Percentiles rank a stretch among this genome's conserved stretches.
Conservation (phyloP, 2,329 filamentous ascomycete genomes). For the Claviceps sp. region DNA sequence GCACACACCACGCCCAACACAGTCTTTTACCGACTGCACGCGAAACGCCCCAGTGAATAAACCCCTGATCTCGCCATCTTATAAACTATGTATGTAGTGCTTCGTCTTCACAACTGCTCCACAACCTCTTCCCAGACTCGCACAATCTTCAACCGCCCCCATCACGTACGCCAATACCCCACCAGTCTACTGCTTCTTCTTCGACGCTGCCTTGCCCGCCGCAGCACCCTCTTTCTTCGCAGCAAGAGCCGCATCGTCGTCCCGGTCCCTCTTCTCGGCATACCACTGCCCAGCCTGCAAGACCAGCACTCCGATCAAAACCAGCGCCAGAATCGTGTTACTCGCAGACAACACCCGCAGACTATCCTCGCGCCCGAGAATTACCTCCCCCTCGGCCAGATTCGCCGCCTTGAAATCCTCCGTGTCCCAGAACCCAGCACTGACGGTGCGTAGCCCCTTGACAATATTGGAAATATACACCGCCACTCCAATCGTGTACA, state of each 20-base stretch:
- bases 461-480: slow-evolving; percentile 96
- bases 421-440: slow-evolving; percentile 48
- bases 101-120: too few relatives aligned
- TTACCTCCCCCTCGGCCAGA: slow-evolving; percentile 44
- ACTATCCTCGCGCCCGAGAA: slow-evolving; percentile 74
- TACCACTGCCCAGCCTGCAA: slow-evolving; percentile 98
- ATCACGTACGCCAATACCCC: too few relatives aligned
- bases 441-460: slow-evolving; percentile 80
- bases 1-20: too few relatives aligned
- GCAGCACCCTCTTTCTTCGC: slow-evolving; percentile 15
- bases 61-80: too few relatives aligned
- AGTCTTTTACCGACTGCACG: too few relatives aligned
- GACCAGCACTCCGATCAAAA: slow-evolving; percentile 81
- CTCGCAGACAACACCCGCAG: slow-evolving; percentile 83
- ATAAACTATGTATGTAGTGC: too few relatives aligned
- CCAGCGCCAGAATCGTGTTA: slow-evolving; percentile 89
- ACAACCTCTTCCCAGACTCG: too few relatives aligned
- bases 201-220: slow-evolving; percentile 15
- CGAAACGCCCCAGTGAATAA: too few relatives aligned
- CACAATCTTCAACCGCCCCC: too few relatives aligned
- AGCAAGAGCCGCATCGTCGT: slow-evolving; percentile 58
- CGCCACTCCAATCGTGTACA: slow-evolving; percentile 76
- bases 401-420: slow-evolving; percentile 27
- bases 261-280: slow-evolving; percentile 81
- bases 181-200: slow-evolving; percentile 22